Conservation (phyloP, 306 rosid species). For the Fragaria vesca region DNA sequence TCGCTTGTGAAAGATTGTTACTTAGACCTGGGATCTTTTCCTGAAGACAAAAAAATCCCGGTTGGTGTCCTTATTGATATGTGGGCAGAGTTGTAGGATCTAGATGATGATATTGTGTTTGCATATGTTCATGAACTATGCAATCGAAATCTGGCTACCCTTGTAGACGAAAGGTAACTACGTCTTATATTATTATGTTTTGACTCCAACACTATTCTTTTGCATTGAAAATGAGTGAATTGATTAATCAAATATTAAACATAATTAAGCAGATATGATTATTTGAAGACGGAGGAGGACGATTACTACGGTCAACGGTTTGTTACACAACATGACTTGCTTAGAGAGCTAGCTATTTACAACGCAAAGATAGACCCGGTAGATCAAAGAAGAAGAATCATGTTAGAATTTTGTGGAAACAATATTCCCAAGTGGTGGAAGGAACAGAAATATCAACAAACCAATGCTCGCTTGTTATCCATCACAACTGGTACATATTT, state of each 20-base stretch:
- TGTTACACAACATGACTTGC: constrained; percentile 45
- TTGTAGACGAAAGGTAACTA: constrained; percentile 9
- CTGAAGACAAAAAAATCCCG: constrained; percentile 49
- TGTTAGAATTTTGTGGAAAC: background rate
- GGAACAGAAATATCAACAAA: background rate
- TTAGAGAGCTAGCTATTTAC: background rate
- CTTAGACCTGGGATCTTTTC: constrained; percentile 52
- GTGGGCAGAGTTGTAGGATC: constrained; percentile 42
- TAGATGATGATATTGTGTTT: constrained; percentile 35
- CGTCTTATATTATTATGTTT: too few relatives aligned
- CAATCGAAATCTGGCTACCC: constrained; percentile 31
- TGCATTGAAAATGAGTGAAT: too few relatives aligned
- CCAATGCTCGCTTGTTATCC: background rate
- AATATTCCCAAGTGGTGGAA: background rate
- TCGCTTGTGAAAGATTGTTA: constrained; percentile 36
- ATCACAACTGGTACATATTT: background rate
- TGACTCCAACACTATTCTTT: too few relatives aligned
- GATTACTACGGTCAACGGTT: constrained; percentile 42
- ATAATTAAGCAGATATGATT: too few relatives aligned
- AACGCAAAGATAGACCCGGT: background rate
- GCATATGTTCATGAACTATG: constrained; percentile 31
- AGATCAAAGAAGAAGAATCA: background rate
- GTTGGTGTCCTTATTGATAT: constrained; percentile 50
- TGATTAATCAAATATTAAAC: too few relatives aligned
- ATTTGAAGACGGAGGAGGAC: constrained; percentile 17